Conservation (phyloP, 208 protist genomes). For the Porcisia deanei region DNA sequence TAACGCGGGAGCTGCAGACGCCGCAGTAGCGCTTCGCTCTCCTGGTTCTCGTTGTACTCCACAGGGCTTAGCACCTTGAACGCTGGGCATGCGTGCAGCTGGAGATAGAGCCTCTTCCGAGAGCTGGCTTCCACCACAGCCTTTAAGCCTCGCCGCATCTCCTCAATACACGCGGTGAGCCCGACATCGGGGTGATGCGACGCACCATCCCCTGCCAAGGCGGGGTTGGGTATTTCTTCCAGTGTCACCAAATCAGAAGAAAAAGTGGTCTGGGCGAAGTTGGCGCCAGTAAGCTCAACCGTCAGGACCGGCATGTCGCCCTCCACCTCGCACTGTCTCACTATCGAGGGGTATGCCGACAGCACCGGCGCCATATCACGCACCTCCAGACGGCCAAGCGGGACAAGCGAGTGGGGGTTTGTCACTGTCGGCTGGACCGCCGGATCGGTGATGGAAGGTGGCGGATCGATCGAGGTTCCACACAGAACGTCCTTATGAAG, state of each 20-base stretch:
- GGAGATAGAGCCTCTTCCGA: conserved; percentile 61
- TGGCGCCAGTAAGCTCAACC: conserved; percentile 61
- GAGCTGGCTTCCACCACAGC: conserved; percentile 36
- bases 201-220: conserved; percentile 12
- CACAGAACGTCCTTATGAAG: conserved; percentile 89
- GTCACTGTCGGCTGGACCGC: conserved; percentile 19
- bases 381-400: conserved; percentile 68
- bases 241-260: conserved; percentile 41
- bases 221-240: conserved; percentile 74
- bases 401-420: conserved; percentile 55
- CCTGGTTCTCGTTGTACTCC: conserved; percentile 87
- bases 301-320: conserved; percentile 64
- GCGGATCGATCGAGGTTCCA: conserved; percentile 48
- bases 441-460: conserved; percentile 9
- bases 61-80: conserved; percentile 77
- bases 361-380: conserved; percentile 55
- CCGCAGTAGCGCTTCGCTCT: conserved; percentile 60
- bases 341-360: conserved; percentile 35
- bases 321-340: conserved; percentile 91
- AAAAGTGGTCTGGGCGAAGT: conserved; percentile 35
- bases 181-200: conserved; percentile 36
- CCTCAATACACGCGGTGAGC: conserved; percentile 60
- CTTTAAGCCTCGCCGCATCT: conserved; percentile 49
- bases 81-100: conserved; percentile 62
- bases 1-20: conserved; percentile 68